Evolutionary conservation across 192 early-diverging fungal species (phyloP).

Genomic region (Podila clonocystis): DNA sequence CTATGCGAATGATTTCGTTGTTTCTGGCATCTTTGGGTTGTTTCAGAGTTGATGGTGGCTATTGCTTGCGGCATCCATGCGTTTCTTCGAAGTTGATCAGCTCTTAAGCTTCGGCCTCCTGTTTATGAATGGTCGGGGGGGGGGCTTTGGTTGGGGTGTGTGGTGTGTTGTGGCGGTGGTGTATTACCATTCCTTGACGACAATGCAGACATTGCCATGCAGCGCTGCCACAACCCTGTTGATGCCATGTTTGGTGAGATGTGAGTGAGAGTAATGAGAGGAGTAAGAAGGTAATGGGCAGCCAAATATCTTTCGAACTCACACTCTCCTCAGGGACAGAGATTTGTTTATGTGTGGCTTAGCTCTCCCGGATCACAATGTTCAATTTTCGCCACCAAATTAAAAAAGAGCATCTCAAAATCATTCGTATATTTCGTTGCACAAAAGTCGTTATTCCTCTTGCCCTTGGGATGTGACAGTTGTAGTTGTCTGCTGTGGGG

Average conservation of each 20-base stretch:
- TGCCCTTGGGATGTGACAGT: constrained; percentile 9
- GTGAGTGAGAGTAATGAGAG: constrained; percentile 4
- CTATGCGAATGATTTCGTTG: too few species aligned
- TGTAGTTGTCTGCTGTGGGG: constrained; percentile 28
- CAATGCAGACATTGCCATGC: constrained; percentile 30
- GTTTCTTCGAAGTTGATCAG: not conserved
- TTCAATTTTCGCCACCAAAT: too few species aligned
- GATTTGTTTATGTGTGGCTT: too few species aligned
- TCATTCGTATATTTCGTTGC: too few species aligned
- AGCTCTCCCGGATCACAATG: too few species aligned
- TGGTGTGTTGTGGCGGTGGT: not conserved
- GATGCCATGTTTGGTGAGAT: constrained; percentile 32
- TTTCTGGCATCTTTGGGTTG: too few species aligned
- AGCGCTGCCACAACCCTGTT: constrained; percentile 48
- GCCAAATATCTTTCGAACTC: not conserved
- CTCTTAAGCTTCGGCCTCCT: not conserved
- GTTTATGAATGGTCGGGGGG: not conserved
- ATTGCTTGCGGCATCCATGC: too few species aligned
- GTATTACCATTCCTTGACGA: constrained; percentile 36
- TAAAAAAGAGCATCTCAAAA: too few species aligned
- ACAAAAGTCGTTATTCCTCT: too few species aligned
- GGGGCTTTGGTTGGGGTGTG: not conserved
- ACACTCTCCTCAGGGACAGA: too few species aligned
- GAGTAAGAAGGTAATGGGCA: not conserved
- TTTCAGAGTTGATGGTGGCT: too few species aligned